phyloP scores from a whole-genome alignment of 495 filamentous ascomycete genomes.

The Penicillium canariense region DNA sequence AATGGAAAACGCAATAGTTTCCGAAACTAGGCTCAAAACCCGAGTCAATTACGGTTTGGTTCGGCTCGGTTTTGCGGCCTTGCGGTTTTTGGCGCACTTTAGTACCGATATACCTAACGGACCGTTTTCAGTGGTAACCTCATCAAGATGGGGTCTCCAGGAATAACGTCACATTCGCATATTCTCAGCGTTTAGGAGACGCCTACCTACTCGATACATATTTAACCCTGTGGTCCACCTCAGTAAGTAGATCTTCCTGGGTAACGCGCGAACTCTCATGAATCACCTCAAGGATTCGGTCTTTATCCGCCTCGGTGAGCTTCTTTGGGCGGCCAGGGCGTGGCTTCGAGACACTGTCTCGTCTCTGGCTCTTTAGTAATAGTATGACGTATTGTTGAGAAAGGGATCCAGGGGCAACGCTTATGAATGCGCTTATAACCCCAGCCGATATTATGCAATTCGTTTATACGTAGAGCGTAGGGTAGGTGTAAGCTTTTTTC shows the following conservation, averaged over 20 bases:
- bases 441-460: slow-evolving; percentile 11
- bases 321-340: slow-evolving; percentile 9
- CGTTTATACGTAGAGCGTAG: slow-evolving; percentile 10
- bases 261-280: slow-evolving; percentile 4
- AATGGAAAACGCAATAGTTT: too few species aligned
- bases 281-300: slow-evolving; percentile 5
- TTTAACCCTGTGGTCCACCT: slow-evolving; percentile 7
- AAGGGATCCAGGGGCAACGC: slow-evolving; percentile 7
- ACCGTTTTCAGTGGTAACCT: too few species aligned
- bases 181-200: slow-evolving; percentile 5
- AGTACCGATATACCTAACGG: too few species aligned
- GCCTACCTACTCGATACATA: background rate
- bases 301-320: slow-evolving; percentile 1
- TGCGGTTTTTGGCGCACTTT: too few species aligned
- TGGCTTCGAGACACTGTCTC: slow-evolving; percentile 10
- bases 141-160: slow-evolving; percentile 5
- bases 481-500: slow-evolving; percentile 14
- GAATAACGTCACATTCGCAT: slow-evolving; percentile 2
- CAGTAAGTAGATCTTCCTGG: slow-evolving; percentile 5
- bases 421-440: slow-evolving; percentile 14
- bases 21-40: too few species aligned
- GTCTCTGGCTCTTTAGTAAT: slow-evolving; percentile 11
- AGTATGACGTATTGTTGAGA: slow-evolving; percentile 10
- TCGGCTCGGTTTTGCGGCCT: too few species aligned
- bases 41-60: too few species aligned